Conservation (phyloP, 345 rosid genomes). For the Pistacia integerrima region DNA sequence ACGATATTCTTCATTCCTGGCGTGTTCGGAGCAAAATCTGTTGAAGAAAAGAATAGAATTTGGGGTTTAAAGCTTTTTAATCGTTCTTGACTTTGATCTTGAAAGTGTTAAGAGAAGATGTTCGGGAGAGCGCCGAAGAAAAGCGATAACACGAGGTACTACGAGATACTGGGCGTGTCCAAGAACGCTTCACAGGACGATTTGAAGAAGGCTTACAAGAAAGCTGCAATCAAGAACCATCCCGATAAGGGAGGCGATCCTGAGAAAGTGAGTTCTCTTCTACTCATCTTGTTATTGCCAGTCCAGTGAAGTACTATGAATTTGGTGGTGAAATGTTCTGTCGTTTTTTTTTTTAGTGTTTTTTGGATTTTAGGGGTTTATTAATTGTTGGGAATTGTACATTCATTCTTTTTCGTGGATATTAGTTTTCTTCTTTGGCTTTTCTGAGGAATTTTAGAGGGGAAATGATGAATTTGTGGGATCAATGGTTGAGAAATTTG, state of each 20-base stretch:
- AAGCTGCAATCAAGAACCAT: constrained; percentile 92
- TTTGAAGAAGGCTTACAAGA: constrained; percentile 85
- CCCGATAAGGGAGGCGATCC: constrained; percentile 99
- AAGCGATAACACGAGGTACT: constrained; percentile 77
- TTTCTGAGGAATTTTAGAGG: not conserved
- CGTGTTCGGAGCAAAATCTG: not conserved
- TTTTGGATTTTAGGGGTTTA: no score
- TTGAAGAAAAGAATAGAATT: not conserved
- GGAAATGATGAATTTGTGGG: no score
- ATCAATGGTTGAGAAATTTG: no score
- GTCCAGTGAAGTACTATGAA: no score
- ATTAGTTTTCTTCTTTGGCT: not conserved
- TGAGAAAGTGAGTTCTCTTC: constrained; percentile 54
- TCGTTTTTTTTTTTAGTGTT: no score
- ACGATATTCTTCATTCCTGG: not conserved
- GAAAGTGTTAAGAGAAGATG: constrained; percentile 42
- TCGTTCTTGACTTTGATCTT: not conserved
- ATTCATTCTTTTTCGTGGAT: no score
- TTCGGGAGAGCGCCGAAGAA: constrained; percentile 79
- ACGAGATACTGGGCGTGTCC: constrained; percentile 83
- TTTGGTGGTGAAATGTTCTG: no score
- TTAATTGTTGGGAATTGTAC: no score
- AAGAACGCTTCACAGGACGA: constrained; percentile 77
- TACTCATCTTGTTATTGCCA: no score
- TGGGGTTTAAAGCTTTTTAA: not conserved